These are phyloP conservation scores for Oryza glumipatula DNA, from an alignment of 176 grass and related monocot genomes.

Conservation along the genomic window DNA sequence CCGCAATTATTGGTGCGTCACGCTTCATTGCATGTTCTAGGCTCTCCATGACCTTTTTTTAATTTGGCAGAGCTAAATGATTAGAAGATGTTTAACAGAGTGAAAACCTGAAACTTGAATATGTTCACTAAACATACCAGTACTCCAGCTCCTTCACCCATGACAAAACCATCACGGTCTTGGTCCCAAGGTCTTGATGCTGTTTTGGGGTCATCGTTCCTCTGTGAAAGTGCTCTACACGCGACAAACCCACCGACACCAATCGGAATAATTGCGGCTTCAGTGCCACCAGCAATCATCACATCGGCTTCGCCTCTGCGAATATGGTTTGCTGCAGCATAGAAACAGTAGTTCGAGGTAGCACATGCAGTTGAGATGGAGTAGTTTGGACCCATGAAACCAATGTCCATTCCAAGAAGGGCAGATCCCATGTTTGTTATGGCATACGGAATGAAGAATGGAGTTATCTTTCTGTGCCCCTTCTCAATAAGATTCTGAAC, in stretches of 20 bases:
- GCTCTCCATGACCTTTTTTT: constrained; percentile 93
- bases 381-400: constrained; percentile 98
- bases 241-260: constrained; percentile 97
- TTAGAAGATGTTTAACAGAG: not conserved
- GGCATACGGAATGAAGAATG: constrained; percentile 97
- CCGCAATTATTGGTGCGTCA: constrained; percentile 82
- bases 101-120: not conserved
- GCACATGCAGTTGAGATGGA: constrained; percentile 98
- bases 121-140: constrained; percentile 54
- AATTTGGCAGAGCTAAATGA: constrained; percentile 6
- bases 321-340: constrained; percentile 95
- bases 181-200: constrained; percentile 99
- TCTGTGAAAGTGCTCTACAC: constrained; percentile 96
- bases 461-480: constrained; percentile 89
- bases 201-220: constrained; percentile 97
- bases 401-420: constrained; percentile 91
- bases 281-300: constrained; percentile 96
- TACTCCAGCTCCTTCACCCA: constrained; percentile 98
- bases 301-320: constrained; percentile 89
- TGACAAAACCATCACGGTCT: constrained; percentile 95
- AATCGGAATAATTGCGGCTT: constrained; percentile 97
- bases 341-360: constrained; percentile 98
- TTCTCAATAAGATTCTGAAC: constrained; percentile 96
- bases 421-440: constrained; percentile 99
- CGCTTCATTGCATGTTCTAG: constrained; percentile 97